Conservation (phyloP, 169 alveolate species). For the Cystoisospora suis region DNA sequence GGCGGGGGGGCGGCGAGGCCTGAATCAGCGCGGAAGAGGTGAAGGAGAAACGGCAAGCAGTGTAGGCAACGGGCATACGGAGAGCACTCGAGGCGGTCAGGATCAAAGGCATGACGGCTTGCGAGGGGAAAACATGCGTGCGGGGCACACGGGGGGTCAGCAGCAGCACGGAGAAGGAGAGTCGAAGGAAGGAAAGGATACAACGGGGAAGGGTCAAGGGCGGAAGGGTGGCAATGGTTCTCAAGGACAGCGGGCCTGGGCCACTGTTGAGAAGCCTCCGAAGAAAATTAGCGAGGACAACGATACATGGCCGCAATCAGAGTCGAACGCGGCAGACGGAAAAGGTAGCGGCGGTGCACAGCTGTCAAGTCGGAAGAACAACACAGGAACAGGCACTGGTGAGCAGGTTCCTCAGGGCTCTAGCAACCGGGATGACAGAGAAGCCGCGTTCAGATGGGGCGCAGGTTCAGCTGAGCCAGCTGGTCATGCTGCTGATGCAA, state of each 20-base stretch:
- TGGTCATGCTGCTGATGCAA: too few relatives aligned
- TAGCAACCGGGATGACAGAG: too few relatives aligned
- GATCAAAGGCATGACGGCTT: too few relatives aligned
- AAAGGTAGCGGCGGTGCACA: too few relatives aligned
- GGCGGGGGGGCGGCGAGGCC: neutral
- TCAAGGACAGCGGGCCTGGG: neutral
- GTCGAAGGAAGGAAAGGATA: neutral
- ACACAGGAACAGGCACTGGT: neutral
- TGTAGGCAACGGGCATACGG: too few relatives aligned
- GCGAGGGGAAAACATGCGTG: too few relatives aligned
- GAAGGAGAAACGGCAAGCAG: neutral
- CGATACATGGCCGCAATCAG: neutral
- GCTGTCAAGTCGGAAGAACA: neutral
- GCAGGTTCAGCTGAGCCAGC: too few relatives aligned
- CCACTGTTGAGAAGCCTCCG: neutral
- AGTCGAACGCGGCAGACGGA: too few relatives aligned
- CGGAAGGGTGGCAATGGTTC: neutral
- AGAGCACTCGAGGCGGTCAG: too few relatives aligned
- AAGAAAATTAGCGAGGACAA: neutral
- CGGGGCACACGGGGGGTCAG: conserved; percentile 8
- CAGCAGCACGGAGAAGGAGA: neutral
- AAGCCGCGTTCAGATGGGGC: too few relatives aligned
- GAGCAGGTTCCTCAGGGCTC: too few relatives aligned
- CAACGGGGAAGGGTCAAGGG: too few relatives aligned
- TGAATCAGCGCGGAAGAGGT: neutral